Evolutionary conservation across 371 early-diverging fungal species (phyloP).

Genomic region (Apophysomyces elegans): DNA sequence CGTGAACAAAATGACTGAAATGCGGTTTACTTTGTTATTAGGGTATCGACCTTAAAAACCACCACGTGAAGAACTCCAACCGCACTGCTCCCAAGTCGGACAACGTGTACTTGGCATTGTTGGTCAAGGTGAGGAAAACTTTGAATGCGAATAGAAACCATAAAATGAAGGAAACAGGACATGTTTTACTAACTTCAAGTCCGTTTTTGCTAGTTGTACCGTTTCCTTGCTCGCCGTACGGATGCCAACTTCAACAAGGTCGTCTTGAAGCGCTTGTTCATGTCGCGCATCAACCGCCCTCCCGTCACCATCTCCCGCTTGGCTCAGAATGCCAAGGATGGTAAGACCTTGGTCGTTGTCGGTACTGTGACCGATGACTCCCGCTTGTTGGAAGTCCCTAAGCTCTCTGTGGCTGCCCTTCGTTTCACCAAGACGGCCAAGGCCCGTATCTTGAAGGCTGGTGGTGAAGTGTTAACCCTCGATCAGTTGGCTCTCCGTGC

Average conservation of each 20-base stretch:
- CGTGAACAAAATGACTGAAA: no score
- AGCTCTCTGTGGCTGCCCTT: slow-evolving; percentile 95
- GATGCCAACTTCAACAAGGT: slow-evolving; percentile 98
- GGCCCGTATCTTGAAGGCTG: slow-evolving; percentile 97
- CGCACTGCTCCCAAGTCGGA: slow-evolving; percentile 87
- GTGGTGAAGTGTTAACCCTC: slow-evolving; percentile 97
- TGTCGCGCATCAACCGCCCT: slow-evolving; percentile 97
- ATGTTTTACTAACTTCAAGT: not conserved
- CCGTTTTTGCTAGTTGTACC: slow-evolving; percentile 77
- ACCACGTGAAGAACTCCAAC: slow-evolving; percentile 91
- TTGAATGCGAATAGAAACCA: not conserved
- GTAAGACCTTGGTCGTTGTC: slow-evolving; percentile 91
- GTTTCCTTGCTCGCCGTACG: slow-evolving; percentile 98
- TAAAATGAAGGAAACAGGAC: not conserved
- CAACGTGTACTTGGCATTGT: slow-evolving; percentile 89
- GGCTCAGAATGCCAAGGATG: slow-evolving; percentile 66
- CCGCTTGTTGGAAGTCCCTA: slow-evolving; percentile 93
- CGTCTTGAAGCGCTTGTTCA: slow-evolving; percentile 96
- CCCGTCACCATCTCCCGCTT: slow-evolving; percentile 93
- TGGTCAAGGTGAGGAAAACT: slow-evolving; percentile 81
- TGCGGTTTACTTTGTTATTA: slow-evolving; percentile 22
- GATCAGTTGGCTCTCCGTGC: slow-evolving; percentile 98
- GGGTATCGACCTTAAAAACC: slow-evolving; percentile 96
- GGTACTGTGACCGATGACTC: slow-evolving; percentile 97
- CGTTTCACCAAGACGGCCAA: slow-evolving; percentile 94